Conservation (phyloP, 257 asterid genomes). For the Lycium barbarum region DNA sequence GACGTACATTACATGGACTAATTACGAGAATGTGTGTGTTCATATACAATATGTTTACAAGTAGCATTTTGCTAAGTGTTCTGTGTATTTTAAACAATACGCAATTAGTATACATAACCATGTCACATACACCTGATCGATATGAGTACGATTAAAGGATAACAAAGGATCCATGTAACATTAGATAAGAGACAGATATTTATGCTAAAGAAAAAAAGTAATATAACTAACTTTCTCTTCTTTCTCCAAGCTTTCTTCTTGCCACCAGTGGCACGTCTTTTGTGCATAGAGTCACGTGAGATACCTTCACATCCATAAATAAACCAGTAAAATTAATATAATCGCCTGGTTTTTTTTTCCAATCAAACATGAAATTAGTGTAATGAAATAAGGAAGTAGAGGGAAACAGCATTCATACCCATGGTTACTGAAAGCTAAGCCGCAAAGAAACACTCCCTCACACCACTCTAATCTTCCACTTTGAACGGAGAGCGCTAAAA, state of each 20-base stretch:
- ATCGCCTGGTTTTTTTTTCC: neutral
- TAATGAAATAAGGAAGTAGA: neutral
- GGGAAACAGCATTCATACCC: neutral
- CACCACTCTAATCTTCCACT: neutral
- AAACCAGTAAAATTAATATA: neutral
- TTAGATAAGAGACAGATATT: neutral
- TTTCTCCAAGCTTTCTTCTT: conserved; percentile 65
- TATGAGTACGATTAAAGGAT: neutral
- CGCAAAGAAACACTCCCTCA: neutral
- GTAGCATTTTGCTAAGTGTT: neutral
- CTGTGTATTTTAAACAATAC: neutral
- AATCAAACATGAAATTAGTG: neutral
- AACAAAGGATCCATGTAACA: neutral
- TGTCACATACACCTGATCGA: neutral
- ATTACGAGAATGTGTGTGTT: too few relatives aligned
- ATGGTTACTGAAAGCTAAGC: conserved; percentile 3
- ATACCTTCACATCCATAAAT: conserved; percentile 49
- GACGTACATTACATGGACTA: neutral
- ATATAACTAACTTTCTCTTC: conserved; percentile 67
- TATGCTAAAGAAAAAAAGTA: neutral
- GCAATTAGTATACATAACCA: neutral
- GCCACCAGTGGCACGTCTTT: conserved; percentile 30
- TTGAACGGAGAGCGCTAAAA: conserved; percentile 22
- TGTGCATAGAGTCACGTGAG: conserved; percentile 72
- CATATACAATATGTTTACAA: neutral